phyloP scores from a whole-genome alignment of 176 grass and related monocot genomes.

The Oryza glumipatula region DNA sequence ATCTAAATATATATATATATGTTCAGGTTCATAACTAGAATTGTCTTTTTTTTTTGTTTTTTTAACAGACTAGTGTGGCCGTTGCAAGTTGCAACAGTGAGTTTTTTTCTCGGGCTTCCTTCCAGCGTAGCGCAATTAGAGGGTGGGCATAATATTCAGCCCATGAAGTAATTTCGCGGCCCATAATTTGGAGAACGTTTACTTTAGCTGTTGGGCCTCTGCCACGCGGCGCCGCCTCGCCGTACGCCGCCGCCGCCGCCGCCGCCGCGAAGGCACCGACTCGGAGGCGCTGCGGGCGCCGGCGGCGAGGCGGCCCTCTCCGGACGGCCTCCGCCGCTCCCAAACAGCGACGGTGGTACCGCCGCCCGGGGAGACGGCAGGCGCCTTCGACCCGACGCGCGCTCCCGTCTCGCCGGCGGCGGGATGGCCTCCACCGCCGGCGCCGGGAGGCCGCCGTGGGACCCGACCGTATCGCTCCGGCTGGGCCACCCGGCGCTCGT shows the following conservation, averaged over 20 bases:
- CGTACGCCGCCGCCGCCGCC: not conserved
- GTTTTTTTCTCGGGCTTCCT: too few species aligned
- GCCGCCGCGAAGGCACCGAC: not conserved
- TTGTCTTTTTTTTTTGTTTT: too few species aligned
- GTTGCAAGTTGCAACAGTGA: too few species aligned
- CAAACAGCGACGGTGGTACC: not conserved
- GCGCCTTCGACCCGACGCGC: not conserved
- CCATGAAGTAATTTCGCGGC: not conserved
- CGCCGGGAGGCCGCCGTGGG: constrained; percentile 37
- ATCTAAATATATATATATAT: too few species aligned
- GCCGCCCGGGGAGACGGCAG: not conserved
- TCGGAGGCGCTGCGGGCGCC: not conserved
- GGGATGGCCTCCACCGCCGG: constrained; percentile 17
- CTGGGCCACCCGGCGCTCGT: constrained; percentile 56
- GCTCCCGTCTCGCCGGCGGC: not conserved
- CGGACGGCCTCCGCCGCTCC: not conserved
- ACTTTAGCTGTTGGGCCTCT: not conserved
- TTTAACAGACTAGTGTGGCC: too few species aligned
- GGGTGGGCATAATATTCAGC: not conserved
- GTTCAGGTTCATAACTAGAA: too few species aligned
- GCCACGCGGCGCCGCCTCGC: not conserved
- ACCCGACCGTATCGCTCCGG: constrained; percentile 54
- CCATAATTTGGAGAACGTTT: not conserved
- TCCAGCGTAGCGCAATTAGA: too few species aligned
- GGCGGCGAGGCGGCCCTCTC: not conserved